Evolutionary conservation across 2,329 filamentous ascomycete genomes (phyloP).

Genomic region (Pseudohalonectria lignicola): DNA sequence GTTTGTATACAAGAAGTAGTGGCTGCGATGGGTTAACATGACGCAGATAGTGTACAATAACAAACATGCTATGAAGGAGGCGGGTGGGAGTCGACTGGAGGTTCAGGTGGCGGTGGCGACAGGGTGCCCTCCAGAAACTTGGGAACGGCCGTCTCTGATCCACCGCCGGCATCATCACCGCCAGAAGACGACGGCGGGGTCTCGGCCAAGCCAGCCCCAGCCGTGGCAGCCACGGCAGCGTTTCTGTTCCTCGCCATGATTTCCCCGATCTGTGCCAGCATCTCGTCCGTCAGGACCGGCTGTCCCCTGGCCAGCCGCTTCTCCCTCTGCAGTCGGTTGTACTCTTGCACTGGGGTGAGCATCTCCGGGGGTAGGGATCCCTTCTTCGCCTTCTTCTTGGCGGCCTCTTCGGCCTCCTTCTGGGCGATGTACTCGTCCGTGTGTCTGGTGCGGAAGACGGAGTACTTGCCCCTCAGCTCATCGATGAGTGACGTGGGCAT

Average conservation of each 20-base stretch:
- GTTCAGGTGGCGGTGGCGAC: background rate
- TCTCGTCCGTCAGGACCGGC: conserved; percentile 43
- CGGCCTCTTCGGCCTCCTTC: conserved; percentile 26
- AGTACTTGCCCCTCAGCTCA: conserved; percentile 77
- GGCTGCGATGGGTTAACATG: too few species aligned
- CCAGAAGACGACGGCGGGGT: background rate
- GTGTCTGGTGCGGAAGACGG: conserved; percentile 70
- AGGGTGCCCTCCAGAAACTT: background rate
- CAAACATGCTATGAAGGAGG: background rate
- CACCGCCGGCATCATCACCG: background rate
- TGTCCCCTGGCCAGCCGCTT: conserved; percentile 40
- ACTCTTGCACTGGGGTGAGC: conserved; percentile 48
- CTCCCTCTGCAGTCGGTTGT: conserved; percentile 42
- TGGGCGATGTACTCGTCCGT: conserved; percentile 57
- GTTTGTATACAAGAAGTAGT: too few species aligned
- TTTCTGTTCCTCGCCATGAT: conserved; percentile 46
- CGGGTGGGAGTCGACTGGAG: background rate
- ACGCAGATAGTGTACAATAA: background rate
- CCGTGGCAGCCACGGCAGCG: conserved; percentile 24
- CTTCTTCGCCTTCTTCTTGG: conserved; percentile 21
- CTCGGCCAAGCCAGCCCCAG: too few species aligned
- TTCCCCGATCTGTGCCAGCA: conserved; percentile 52
- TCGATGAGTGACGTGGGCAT: conserved; percentile 72
- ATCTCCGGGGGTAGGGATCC: conserved; percentile 25
- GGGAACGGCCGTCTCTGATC: background rate